A percentile compares a stretch with the other conserved stretches of the same genome.
These are phyloP conservation scores for Phialophora chinensis DNA, from an alignment of 2,329 filamentous ascomycete genomes.

Conservation along the genomic window DNA sequence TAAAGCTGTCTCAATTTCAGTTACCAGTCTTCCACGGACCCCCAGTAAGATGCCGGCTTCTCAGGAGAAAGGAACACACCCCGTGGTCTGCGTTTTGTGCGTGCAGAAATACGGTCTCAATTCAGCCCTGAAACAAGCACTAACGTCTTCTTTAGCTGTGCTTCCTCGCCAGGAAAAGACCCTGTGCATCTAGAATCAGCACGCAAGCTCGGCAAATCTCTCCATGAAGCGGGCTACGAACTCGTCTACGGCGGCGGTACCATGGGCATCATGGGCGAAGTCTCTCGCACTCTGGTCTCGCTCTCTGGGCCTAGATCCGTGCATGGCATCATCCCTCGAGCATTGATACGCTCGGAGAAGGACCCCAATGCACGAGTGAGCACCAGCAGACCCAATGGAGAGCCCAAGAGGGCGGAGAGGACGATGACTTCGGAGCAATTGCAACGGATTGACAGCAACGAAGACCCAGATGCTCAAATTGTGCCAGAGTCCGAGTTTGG, in stretches of 20 bases:
- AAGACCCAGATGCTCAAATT: conserved; percentile 39
- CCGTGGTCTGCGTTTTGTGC: conserved; percentile 88
- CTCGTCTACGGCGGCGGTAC: conserved; percentile 97
- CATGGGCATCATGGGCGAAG: conserved; percentile 91
- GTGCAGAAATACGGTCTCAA: conserved; percentile 38
- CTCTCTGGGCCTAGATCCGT: conserved; percentile 81
- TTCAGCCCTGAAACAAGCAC: conserved; percentile 24
- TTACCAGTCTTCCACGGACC: background rate
- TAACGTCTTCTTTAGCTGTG: conserved; percentile 66
- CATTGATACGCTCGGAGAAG: conserved; percentile 76
- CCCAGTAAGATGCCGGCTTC: conserved; percentile 12
- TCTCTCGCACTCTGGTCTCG: conserved; percentile 83
- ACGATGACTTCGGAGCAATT: conserved; percentile 64
- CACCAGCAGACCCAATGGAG: background rate
- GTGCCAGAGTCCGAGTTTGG: conserved; percentile 66
- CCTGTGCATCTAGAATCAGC: conserved; percentile 80
- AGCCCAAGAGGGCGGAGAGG: conserved; percentile 54
- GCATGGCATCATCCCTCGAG: conserved; percentile 90
- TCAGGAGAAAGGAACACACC: conserved; percentile 67
- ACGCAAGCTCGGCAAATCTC: conserved; percentile 71
- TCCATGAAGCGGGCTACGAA: conserved; percentile 77
- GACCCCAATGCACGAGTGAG: conserved; percentile 35
- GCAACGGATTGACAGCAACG: conserved; percentile 39
- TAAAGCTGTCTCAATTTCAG: background rate
- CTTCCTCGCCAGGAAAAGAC: conserved; percentile 74